Evolutionary conservation across 2,329 filamentous ascomycete species (phyloP), one percentile per base, ranked within the genome.

Genomic region (Fusarium kyushuense): DNA sequence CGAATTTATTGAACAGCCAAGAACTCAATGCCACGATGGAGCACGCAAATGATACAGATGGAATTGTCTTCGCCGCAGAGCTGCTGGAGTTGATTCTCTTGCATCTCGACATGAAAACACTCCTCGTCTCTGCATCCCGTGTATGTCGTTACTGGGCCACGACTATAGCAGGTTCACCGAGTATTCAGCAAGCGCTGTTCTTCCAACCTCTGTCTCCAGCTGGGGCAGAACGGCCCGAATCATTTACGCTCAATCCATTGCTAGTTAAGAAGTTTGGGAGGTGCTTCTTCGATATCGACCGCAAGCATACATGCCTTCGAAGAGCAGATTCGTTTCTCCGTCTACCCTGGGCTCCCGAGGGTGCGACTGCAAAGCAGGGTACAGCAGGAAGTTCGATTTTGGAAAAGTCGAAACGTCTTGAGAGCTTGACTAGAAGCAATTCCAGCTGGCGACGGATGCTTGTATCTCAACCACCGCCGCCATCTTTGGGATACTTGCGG

Each of bases 31-130:
- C 8, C 14, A 33, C n/a, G 14, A 62, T 62, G 46, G 35, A 47
- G 25, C 9, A 25, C 21, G 11, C 46, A 59, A 36, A 35, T 10
- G 27, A 7, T 14, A 32, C 42, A 47, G 17, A 45, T 6, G 49
- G n/a, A 3, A 64, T 58, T 21, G 30, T 58, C 30, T 29, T 19
- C 12, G 13, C 53, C n/a, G 65, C 72, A 9, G 75, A 77, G 59
- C 54, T 77, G 6, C 57, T 76, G 27, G 75, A 77, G 43, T 64
- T 66, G 32, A 73, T 76, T 30, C 52, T 77, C 21, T 35, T 69
- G 16, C 63, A 70, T 11, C 55, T 74, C 8, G 74, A 76, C 59
- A 71, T 73, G 62, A 58, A 60, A 14, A 74, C 73, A 6, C 68
- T 76, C 4, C 71, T 77, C 12, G 60, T 71, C 9, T 72, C 73